Base-by-base conservation (phyloP, 208 protist species). In the Lotmaria passim region DNA sequence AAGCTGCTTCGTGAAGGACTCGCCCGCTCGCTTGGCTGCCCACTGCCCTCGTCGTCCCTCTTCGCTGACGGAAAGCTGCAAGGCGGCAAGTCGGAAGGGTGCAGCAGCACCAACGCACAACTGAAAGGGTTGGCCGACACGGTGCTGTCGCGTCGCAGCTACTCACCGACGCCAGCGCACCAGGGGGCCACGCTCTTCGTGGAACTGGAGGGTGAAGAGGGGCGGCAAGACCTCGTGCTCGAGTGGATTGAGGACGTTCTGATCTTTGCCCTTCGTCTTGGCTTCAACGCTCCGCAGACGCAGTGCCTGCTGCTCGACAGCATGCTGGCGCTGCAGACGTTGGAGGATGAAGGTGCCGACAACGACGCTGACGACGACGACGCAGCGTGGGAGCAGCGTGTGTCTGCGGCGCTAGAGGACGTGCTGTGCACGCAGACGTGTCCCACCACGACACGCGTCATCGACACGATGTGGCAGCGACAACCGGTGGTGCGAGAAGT, bases 221-320 rank as follows among this genome's bases (percentile, higher is more conserved):
- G 89, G 58, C 75, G 73, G 23, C 77, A 84, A 34, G 64, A 75
- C 30, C 73, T 78, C 19, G 19, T 95, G 33, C 50, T 88, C 7
- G 85, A 93, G 66, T 95, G 90, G 90, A 87, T 90, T 41, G 82
- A 90, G 59, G 87, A 90, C 21, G 41, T 87, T 7, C 69, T 93
- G 23, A 50, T 78, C 21, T 92, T 93, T 33, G 61, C 81, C 0
- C 38, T 63, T 5, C 66, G 70, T 31, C 65, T 70, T 11, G 75
- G 66, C 31, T 93, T 91, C 63, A 84, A 71, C 8, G 64, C 64
- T 7, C 63, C 75, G 51, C 90, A 95, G 79, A 64, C 78, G 48
- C 87, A 85, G 50, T 89, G 81, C 55, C 56, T 95, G 10, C 69
- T 95, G 44, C 78, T 93, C 3, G 73, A 85, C 31, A 79, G 79